phyloP scores from a whole-genome alignment of 306 rosid genomes.

The Canavalia ensiformis region DNA sequence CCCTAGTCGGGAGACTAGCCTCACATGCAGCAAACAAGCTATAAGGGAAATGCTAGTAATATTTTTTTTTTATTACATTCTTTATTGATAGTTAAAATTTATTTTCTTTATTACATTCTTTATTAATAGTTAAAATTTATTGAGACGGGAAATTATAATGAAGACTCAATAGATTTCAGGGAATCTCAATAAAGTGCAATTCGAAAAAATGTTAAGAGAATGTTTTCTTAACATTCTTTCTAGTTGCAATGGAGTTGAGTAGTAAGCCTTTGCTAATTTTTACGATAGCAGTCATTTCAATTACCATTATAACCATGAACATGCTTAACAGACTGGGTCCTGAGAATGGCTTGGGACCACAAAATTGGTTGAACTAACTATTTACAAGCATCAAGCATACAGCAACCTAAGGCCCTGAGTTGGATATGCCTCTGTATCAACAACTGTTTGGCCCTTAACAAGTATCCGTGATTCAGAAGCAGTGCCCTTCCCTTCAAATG shows the following conservation, averaged over 20 bases:
- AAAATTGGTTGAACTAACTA: background rate
- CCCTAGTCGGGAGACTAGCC: background rate
- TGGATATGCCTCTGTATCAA: background rate
- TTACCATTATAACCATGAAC: conserved; percentile 2
- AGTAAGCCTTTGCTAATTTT: background rate
- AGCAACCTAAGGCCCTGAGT: background rate
- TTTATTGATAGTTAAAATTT: background rate
- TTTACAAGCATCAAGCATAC: conserved; percentile 2
- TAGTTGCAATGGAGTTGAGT: background rate
- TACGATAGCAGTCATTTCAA: background rate
- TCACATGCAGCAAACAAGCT: background rate
- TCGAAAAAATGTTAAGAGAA: background rate
- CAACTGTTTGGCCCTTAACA: background rate
- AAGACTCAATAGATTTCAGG: background rate
- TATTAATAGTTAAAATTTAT: background rate
- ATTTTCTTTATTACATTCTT: background rate
- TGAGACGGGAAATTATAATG: background rate
- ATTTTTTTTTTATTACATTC: too few relatives aligned
- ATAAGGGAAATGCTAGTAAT: too few relatives aligned
- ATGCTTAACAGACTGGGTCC: background rate
- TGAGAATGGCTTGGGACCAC: background rate
- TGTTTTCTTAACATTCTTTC: background rate
- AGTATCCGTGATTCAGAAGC: conserved; percentile 8
- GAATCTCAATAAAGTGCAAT: background rate
- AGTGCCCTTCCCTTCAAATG: background rate